Evolutionary conservation across 805 yeast species (phyloP).

Genomic region (Yamadazyma tumulicola): DNA sequence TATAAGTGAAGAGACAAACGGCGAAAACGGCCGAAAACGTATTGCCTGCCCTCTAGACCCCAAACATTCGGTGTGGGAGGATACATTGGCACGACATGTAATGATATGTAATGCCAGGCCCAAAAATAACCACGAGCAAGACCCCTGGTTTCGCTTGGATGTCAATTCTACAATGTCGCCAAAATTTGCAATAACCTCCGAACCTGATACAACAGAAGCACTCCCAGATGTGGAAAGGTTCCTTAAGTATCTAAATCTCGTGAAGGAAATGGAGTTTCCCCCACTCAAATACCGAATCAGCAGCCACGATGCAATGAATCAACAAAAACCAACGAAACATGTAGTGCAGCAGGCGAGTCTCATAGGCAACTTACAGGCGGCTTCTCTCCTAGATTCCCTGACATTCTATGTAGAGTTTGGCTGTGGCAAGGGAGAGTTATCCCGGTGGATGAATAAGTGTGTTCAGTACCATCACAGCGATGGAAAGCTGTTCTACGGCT

Average conservation of each 20-base stretch:
- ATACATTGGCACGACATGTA: constrained; percentile 53
- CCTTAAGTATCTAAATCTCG: too few species aligned
- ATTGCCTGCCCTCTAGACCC: constrained; percentile 78
- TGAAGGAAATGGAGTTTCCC: too few species aligned
- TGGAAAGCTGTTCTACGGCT: constrained; percentile 28
- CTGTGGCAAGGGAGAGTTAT: constrained; percentile 84
- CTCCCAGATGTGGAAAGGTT: too few species aligned
- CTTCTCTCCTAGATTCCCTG: constrained; percentile 33
- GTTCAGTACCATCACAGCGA: constrained; percentile 26
- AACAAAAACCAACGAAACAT: constrained; percentile 69
- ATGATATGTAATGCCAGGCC: constrained; percentile 55
- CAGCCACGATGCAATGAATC: too few species aligned
- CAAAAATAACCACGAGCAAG: constrained; percentile 21
- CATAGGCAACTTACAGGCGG: constrained; percentile 58
- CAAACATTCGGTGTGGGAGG: constrained; percentile 67
- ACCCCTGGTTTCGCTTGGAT: constrained; percentile 52
- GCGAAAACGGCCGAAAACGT: constrained; percentile 29
- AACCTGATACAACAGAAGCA: too few species aligned
- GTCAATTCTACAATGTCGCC: constrained; percentile 40
- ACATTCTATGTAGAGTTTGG: constrained; percentile 72
- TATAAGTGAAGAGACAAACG: constrained; percentile 20
- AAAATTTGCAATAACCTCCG: too few species aligned
- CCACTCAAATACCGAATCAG: constrained; percentile 16
- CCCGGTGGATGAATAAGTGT: constrained; percentile 54
- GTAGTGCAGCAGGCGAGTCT: constrained; percentile 79